A percentile compares a stretch with the other conserved stretches of the same genome.
Evolutionary conservation across 23 red algal species (phyloP).

Genomic region (Gracilaria vermiculophylla): DNA sequence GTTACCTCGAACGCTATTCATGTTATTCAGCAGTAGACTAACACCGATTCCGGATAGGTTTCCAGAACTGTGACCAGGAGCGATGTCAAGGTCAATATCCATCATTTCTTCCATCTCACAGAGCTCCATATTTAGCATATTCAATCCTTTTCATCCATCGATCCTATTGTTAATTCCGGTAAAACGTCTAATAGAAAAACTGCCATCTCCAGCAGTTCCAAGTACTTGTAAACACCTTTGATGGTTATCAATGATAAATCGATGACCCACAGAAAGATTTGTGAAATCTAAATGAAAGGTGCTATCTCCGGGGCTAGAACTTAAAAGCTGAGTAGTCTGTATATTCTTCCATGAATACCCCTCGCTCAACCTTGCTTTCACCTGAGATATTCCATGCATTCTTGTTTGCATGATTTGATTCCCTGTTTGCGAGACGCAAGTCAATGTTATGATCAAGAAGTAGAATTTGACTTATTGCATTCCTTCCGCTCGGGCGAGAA

Average conservation of each 20-base stretch:
- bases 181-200: not conserved
- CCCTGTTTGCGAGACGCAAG: not conserved
- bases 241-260: conserved; percentile 7
- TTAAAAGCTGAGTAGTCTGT: not conserved
- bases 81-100: not conserved
- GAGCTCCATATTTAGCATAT: conserved; percentile 4
- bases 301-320: not conserved
- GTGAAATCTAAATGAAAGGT: not conserved
- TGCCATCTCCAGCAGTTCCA: conserved; percentile 5
- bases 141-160: not conserved
- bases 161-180: not conserved
- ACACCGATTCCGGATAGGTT: not conserved
- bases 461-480: not conserved
- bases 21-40: not conserved
- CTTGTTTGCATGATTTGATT: not conserved
- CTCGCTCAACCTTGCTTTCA: conserved; percentile 11
- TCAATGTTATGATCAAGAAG: conserved; percentile 21
- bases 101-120: not conserved
- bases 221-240: not conserved
- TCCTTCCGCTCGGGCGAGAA: not conserved
- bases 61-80: not conserved
- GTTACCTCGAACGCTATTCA: not conserved
- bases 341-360: conserved; percentile 25
- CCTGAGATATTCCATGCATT: not conserved
- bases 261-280: conserved; percentile 1